Conservation (phyloP, 805 yeast species). For the Tetrapisispora arboricola region DNA sequence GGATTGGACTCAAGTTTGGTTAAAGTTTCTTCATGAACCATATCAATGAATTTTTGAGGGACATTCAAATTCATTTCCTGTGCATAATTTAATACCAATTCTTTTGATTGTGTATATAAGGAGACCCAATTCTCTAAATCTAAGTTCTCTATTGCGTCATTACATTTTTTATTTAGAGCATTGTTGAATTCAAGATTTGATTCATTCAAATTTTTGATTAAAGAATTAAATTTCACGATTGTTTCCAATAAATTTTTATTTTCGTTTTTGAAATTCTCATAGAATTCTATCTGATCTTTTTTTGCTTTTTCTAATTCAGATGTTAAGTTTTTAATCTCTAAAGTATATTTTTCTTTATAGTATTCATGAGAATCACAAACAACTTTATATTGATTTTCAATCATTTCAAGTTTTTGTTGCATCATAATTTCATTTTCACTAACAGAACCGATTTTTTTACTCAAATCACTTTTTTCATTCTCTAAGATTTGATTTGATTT, state of each 20-base stretch:
- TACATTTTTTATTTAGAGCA: background rate
- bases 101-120: conserved; percentile 12
- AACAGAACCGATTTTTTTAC: background rate
- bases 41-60: background rate
- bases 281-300: background rate
- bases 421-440: background rate
- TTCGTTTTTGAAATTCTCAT: background rate
- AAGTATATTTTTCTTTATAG: conserved; percentile 16
- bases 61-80: conserved; percentile 9
- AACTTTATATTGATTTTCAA: conserved; percentile 14
- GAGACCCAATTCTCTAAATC: conserved; percentile 12
- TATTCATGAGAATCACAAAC: conserved; percentile 18
- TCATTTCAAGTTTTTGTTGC: conserved; percentile 2
- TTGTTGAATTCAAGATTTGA: background rate
- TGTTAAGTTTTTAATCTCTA: conserved; percentile 13
- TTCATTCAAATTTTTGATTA: background rate
- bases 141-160: conserved; percentile 1
- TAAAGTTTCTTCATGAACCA: conserved; percentile 2
- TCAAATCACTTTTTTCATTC: conserved; percentile 1
- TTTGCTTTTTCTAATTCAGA: conserved; percentile 3
- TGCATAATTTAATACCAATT: conserved; percentile 8
- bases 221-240: background rate
- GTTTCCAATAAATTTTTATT: background rate
- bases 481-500: background rate
- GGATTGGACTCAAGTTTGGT: background rate